phyloP scores from a whole-genome alignment of 2,329 filamentous ascomycete genomes.

The Myriosclerotinia scirpicola region DNA sequence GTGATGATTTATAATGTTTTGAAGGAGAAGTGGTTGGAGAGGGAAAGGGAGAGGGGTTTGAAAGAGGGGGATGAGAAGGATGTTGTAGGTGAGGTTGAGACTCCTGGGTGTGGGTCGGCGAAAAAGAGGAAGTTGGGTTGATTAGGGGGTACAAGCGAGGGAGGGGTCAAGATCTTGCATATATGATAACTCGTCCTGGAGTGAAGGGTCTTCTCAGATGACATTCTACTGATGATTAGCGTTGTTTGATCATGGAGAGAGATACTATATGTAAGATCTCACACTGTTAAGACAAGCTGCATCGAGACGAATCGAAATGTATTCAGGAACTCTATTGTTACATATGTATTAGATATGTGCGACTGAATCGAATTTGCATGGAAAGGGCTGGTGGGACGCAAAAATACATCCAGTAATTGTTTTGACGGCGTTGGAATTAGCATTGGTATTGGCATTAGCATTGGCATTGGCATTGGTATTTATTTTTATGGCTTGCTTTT shows the following conservation, averaged over 20 bases:
- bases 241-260: not conserved
- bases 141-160: not conserved
- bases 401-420: not conserved
- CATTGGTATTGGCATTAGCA: not conserved
- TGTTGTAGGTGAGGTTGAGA: not conserved
- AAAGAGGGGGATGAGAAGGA: not conserved
- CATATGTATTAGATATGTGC: constrained; percentile 5
- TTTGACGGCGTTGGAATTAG: not conserved
- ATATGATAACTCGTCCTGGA: not conserved
- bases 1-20: constrained; percentile 29
- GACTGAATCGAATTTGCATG: constrained; percentile 9
- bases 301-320: not conserved
- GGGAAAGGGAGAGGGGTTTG: not conserved
- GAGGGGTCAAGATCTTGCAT: not conserved
- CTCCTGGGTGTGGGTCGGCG: not conserved
- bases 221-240: not conserved
- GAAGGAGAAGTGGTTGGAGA: constrained; percentile 27
- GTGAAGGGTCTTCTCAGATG: not conserved
- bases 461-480: not conserved
- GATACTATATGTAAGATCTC: not conserved
- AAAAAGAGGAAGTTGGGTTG: constrained; percentile 13
- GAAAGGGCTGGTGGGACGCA: not conserved
- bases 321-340: not conserved
- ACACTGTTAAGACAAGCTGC: not conserved
- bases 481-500: not conserved